Evolutionary conservation across 768 basidiomycete genomes (phyloP).

Genomic region (Suillus subluteus): DNA sequence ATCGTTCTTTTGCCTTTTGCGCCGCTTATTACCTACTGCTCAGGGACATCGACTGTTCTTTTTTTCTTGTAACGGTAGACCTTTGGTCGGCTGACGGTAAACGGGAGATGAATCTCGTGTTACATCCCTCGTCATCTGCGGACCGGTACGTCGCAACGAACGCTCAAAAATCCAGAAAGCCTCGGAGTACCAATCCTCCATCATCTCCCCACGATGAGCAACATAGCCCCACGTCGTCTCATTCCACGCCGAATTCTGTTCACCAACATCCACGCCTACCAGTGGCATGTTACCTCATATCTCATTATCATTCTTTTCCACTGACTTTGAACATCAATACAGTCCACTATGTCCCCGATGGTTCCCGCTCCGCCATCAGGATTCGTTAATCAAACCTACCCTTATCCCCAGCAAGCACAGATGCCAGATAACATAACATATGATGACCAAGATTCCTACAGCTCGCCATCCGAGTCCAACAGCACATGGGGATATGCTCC

Average conservation of each 20-base stretch:
- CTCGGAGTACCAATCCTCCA: constrained; percentile 38
- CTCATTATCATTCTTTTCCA: neutral
- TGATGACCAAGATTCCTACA: constrained; percentile 45
- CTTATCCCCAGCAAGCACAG: constrained; percentile 46
- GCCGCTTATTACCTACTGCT: constrained; percentile 9
- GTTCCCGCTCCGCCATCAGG: constrained; percentile 40
- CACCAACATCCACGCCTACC: constrained; percentile 39
- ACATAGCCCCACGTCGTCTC: constrained; percentile 51
- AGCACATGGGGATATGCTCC: constrained; percentile 60
- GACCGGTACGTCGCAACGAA: constrained; percentile 69
- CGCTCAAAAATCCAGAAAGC: constrained; percentile 39
- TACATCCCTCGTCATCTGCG: constrained; percentile 74
- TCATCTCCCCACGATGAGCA: constrained; percentile 37
- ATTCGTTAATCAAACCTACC: constrained; percentile 46
- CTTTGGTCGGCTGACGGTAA: constrained; percentile 85
- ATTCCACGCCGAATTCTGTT: constrained; percentile 51
- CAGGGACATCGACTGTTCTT: constrained; percentile 85
- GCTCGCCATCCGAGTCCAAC: constrained; percentile 45
- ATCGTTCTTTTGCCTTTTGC: neutral
- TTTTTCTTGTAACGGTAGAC: constrained; percentile 92
- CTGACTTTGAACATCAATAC: constrained; percentile 13
- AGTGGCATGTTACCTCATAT: constrained; percentile 48
- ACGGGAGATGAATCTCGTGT: constrained; percentile 86
- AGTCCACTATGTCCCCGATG: constrained; percentile 41
- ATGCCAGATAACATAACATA: constrained; percentile 46